phyloP scores from a whole-genome alignment of 345 rosid genomes.

The Cardamine resedifolia region DNA sequence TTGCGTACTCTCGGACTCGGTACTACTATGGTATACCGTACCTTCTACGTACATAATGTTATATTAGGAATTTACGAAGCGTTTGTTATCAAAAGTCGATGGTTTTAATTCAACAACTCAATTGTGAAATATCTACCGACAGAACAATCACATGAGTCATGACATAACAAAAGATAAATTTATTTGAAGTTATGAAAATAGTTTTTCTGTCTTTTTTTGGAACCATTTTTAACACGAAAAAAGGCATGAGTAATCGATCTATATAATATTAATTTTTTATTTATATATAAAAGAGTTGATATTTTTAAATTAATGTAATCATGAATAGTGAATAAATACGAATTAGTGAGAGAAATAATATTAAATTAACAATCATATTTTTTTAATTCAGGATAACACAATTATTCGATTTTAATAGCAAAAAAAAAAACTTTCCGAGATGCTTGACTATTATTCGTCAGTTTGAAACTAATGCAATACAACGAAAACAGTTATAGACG shows the following conservation, averaged over 20 bases:
- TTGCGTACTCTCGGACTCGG: too few relatives aligned
- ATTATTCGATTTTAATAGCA: not conserved
- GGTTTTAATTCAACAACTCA: too few relatives aligned
- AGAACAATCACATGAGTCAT: not conserved
- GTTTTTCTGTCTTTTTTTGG: not conserved
- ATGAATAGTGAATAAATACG: not conserved
- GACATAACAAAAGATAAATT: not conserved
- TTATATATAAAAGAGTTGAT: not conserved
- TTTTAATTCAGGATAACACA: not conserved
- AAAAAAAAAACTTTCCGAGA: not conserved
- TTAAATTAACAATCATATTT: not conserved
- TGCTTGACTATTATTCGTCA: not conserved
- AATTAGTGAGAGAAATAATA: not conserved
- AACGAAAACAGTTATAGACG: not conserved
- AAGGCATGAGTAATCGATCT: not conserved
- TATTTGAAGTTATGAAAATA: not conserved
- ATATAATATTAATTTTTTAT: not conserved
- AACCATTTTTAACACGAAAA: not conserved
- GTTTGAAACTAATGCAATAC: not conserved
- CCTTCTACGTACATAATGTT: not conserved
- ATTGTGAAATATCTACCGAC: slow-evolving; percentile 4
- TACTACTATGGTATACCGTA: not conserved
- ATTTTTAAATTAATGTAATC: not conserved
- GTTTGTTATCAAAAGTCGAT: not conserved
- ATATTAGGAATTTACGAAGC: too few relatives aligned